Evolutionary conservation across 2,329 filamentous ascomycete genomes (phyloP).

Genomic region (Juglanconis sp.): DNA sequence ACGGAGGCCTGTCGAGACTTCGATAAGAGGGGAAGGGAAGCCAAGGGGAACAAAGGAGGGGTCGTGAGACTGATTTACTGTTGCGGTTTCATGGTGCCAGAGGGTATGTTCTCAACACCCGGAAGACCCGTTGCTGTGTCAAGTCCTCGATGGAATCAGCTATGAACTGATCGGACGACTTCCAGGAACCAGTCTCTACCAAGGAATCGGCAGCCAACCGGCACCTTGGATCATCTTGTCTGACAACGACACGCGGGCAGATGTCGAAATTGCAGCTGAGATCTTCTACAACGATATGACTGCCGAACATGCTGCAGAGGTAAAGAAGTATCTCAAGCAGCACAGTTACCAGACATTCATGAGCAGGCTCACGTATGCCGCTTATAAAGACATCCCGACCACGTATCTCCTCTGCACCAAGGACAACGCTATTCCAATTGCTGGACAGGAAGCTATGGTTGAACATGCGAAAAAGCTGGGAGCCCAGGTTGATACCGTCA

Average conservation of each 20-base stretch:
- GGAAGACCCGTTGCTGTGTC: neutral
- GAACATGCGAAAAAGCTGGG: neutral
- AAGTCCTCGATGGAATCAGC: neutral
- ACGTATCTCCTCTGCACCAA: slow-evolving; percentile 1
- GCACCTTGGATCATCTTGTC: neutral
- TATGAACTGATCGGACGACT: neutral
- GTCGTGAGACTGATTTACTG: slow-evolving; percentile 5
- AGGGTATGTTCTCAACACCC: neutral
- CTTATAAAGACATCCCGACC: slow-evolving; percentile 4
- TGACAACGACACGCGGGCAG: neutral
- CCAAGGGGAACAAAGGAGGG: slow-evolving; percentile 1
- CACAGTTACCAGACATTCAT: neutral
- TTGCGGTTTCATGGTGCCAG: slow-evolving; percentile 2
- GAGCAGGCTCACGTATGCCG: neutral
- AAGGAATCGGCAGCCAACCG: neutral
- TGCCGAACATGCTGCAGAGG: slow-evolving; percentile 1
- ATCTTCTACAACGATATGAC: slow-evolving; percentile 7
- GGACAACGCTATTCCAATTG: neutral
- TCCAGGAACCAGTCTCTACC: neutral
- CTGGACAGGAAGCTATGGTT: slow-evolving; percentile 2
- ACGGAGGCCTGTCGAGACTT: slow-evolving; percentile 4
- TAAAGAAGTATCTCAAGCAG: neutral
- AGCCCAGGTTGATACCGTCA: neutral
- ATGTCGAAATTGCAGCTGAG: neutral
- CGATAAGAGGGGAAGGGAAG: slow-evolving; percentile 1